These are phyloP conservation scores for Basidiobolus meristosporus DNA, from an alignment of 371 early-diverging fungal species.

Conservation along the genomic window DNA sequence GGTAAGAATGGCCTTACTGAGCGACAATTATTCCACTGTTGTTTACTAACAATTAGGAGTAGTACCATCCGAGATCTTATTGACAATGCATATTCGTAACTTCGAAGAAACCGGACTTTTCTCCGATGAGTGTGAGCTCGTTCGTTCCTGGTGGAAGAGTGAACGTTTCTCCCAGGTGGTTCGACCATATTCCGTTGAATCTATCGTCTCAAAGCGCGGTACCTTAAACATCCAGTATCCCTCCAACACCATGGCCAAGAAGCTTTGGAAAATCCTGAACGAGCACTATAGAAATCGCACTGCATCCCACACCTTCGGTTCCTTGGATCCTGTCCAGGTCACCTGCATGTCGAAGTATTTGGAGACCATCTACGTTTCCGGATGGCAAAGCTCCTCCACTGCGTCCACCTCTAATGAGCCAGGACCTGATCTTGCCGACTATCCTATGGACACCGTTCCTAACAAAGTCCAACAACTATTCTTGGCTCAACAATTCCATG, in stretches of 20 bases:
- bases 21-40: no score
- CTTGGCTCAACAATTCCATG: slow-evolving; percentile 94
- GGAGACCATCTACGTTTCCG: slow-evolving; percentile 93
- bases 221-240: slow-evolving; percentile 49
- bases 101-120: no score
- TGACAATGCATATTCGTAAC: no score
- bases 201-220: slow-evolving; percentile 83
- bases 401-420: slow-evolving; percentile 96
- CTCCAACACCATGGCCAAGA: slow-evolving; percentile 80
- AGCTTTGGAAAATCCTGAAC: slow-evolving; percentile 75
- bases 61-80: no score
- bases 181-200: slow-evolving; percentile 84
- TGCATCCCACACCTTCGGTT: slow-evolving; percentile 86
- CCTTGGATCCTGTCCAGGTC: slow-evolving; percentile 86
- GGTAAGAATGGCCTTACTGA: no score
- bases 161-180: slow-evolving; percentile 66
- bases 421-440: slow-evolving; percentile 96
- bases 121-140: slow-evolving; percentile 62
- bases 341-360: slow-evolving; percentile 94
- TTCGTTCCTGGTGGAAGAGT: slow-evolving; percentile 79
- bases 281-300: slow-evolving; percentile 54
- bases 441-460: slow-evolving; percentile 97
- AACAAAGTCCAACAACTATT: slow-evolving; percentile 97
- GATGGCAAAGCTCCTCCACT: no score
- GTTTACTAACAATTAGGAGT: no score